Evolutionary conservation across 129 eudicot genomes (phyloP).

Genomic region (Pulicaria dysenterica): DNA sequence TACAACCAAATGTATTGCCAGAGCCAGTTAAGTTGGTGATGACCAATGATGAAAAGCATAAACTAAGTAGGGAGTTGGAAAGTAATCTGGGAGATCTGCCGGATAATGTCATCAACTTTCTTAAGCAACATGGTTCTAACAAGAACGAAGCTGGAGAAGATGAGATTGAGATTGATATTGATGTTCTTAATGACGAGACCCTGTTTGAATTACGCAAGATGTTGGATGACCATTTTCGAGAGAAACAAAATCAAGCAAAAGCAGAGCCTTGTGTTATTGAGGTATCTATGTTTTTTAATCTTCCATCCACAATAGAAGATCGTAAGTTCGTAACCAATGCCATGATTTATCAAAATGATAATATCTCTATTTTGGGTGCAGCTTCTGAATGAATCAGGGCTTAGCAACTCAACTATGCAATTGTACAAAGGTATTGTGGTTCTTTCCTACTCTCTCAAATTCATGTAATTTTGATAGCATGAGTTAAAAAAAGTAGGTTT

Average conservation of each 20-base stretch:
- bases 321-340: not conserved
- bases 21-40: conserved; percentile 51
- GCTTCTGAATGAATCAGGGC: conserved; percentile 77
- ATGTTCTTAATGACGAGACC: conserved; percentile 54
- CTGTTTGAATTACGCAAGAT: conserved; percentile 59
- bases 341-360: conserved; percentile 6
- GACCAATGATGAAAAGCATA: conserved; percentile 61
- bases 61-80: conserved; percentile 61
- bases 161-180: conserved; percentile 82
- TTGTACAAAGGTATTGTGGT: conserved; percentile 56
- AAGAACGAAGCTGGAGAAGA: conserved; percentile 59
- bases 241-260: conserved; percentile 44
- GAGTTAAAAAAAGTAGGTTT: conserved; percentile 11
- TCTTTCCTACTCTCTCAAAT: not conserved
- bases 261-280: conserved; percentile 77
- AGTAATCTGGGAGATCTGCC: conserved; percentile 54
- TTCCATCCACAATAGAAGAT: not conserved
- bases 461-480: not conserved
- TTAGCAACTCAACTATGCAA: conserved; percentile 85
- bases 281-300: conserved; percentile 39
- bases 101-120: conserved; percentile 51
- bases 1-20: conserved; percentile 31
- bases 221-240: conserved; percentile 56
- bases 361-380: conserved; percentile 36
- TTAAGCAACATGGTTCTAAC: conserved; percentile 55